Evolutionary conservation across 2,329 filamentous ascomycete species (phyloP), one percentile per base, ranked within the genome.

Genomic region (Endoconidiophora laricicola): DNA sequence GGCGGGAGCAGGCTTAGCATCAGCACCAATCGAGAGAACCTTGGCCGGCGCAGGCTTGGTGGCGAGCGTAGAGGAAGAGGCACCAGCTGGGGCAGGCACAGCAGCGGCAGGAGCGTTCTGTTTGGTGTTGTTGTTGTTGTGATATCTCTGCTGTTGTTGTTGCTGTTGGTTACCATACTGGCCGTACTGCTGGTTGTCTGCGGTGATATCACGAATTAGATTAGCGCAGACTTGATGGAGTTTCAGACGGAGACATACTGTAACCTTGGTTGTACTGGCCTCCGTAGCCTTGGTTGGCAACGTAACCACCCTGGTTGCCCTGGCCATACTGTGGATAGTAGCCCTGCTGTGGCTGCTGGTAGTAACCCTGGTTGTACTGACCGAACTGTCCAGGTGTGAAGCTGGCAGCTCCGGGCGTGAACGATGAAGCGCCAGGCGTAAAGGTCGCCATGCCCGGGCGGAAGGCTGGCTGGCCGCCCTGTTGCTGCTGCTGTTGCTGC

Each of bases 381-480:
- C 63, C 63, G 42, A 18, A 36, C 33, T 38, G 51, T 66, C 71
- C 56, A 6, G 84, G 83, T 51, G 81, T 76, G 63, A 88, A 90
- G 20, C 74, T 64, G 55, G 77, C 69, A 33, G 82, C 83, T 46
- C 76, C 78, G 16, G 85, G 86, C 44, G 81, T 77, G 68, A 93
- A 91, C 18, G 81, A 72, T 53, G 77, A 69, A 52, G 78, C 79
- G 53, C 76, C 79, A 10, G 81, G 79, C 9, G 72, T 73, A 70
- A 87, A 87, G 18, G 41, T 23, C 7, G 40, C 16, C 10, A 68
- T 73, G 54, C 63, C 68, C 33, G 73, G 66, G 58, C 65, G 68
- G 65, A 66, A 72, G 57, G 55, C 60, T 56, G 69, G 66, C 53
- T 67, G 70, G 55, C 65, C 66, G 52, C 66, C 69, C 53, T 63